These are phyloP conservation scores for Paragyromitra xinjiangensis DNA, from an alignment of 495 filamentous ascomycete genomes.

Conservation along the genomic window DNA sequence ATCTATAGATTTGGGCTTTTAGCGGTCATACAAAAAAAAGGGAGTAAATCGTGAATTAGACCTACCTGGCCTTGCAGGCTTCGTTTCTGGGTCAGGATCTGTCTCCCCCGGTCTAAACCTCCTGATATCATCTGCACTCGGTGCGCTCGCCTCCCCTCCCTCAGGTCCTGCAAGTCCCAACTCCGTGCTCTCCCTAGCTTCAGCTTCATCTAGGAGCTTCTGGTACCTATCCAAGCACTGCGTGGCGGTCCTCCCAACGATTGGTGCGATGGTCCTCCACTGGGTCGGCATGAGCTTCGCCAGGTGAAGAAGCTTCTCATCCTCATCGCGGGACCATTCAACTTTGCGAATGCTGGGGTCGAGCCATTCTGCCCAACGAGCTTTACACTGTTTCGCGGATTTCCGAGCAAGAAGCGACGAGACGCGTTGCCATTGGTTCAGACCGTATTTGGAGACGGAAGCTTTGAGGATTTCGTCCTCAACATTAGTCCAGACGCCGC, in stretches of 20 bases:
- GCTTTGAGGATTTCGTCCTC: conserved; percentile 97
- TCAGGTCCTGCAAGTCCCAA: conserved; percentile 86
- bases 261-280: conserved; percentile 97
- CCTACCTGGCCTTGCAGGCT: conserved; percentile 80
- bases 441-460: conserved; percentile 92
- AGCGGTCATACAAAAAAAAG: conserved; percentile 13
- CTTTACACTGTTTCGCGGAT: conserved; percentile 98
- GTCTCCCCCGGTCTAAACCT: conserved; percentile 89
- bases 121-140: conserved; percentile 92
- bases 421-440: conserved; percentile 99
- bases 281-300: conserved; percentile 99
- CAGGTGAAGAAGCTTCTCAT: conserved; percentile 94
- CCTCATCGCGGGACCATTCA: conserved; percentile 98
- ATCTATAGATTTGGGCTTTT: conserved; percentile 62
- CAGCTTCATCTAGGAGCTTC: conserved; percentile 93
- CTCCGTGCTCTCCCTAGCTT: conserved; percentile 81
- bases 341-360: conserved; percentile 97
- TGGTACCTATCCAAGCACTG: conserved; percentile 98
- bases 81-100: conserved; percentile 94
- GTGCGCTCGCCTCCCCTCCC: conserved; percentile 85
- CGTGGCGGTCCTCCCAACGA: conserved; percentile 94
- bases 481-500: conserved; percentile 86
- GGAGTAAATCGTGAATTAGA: neutral
- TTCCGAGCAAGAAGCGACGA: conserved; percentile 97
- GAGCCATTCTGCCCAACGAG: conserved; percentile 97